Evolutionary conservation across 495 filamentous ascomycete genomes (phyloP), one percentile per base, ranked within the genome.

Genomic region (Penicillium maclennaniae): DNA sequence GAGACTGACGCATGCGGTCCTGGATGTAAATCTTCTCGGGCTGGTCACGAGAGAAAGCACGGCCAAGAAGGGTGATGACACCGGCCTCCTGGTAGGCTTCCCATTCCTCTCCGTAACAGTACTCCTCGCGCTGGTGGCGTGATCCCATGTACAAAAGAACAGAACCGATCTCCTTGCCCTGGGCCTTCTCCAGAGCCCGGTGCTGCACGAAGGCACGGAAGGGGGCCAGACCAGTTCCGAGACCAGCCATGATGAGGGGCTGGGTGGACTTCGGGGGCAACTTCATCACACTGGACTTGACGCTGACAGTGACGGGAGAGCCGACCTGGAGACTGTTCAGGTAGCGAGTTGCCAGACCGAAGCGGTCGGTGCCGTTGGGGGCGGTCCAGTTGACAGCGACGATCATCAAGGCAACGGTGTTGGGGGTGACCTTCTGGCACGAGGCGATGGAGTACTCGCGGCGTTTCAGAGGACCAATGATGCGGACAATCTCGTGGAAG

Each of bases 11-110:
- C 93, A 98, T 97, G 56, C 91, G 85, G 64, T 97, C 93, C 77
- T 98, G 93, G 67, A 98, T 98, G 66, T 98, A 98, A 54, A 98
- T 95, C 85, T 98, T 98, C 79, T 97, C 80, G 17, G 87, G 84
- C 81, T 98, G 93, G 65, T 98, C 93, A 60, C 93, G 86, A 46
- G 89, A 95, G 82, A 98, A 98, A 15, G 93, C 93, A 42, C 89
- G 83, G 21, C 95, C 95, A 19, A 98, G 83, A 27, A 96, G 80
- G 5, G 95, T 97, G 69, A 98, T 89, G 58, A 98, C 87, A 49
- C 93, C 93, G 1, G 95, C 91, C 49, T 91, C 91, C 68, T 92
- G 83, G 70, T 98, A 98, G 4, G 93, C 93, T 71, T 98, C 95
- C 93, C 93, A 98, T 70, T 98, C 93, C 75, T 98, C 93, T 57